A percentile compares a stretch with the other conserved stretches of the same genome.
phyloP scores from a whole-genome alignment of 164 flowering plant species.

The Tetracentron sinense region DNA sequence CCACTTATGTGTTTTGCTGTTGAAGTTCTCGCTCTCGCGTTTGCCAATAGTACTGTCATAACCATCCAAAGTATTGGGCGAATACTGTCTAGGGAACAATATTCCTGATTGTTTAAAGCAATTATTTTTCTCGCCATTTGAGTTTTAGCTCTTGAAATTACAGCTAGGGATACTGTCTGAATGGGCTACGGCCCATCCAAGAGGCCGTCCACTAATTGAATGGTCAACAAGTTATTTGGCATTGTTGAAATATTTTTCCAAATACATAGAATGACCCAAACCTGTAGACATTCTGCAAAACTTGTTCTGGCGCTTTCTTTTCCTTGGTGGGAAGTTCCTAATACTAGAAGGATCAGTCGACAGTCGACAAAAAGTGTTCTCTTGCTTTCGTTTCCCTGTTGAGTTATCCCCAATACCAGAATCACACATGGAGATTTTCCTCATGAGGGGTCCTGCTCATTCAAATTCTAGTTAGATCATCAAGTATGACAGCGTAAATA shows the following conservation, averaged over 20 bases:
- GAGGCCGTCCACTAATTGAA: neutral
- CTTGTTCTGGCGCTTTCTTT: conserved; percentile 2
- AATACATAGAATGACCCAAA: neutral
- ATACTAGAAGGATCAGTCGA: neutral
- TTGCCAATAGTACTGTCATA: too few relatives aligned
- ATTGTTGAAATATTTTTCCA: neutral
- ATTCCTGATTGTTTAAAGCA: too few relatives aligned
- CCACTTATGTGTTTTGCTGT: neutral
- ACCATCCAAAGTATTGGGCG: too few relatives aligned
- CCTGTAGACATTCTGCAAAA: conserved; percentile 10
- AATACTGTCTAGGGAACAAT: too few relatives aligned
- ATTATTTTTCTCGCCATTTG: too few relatives aligned
- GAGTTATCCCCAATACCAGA: neutral
- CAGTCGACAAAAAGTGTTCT: neutral
- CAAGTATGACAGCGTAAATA: neutral
- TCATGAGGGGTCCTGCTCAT: neutral
- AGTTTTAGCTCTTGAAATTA: too few relatives aligned
- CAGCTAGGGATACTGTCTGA: too few relatives aligned
- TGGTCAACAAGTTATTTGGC: neutral
- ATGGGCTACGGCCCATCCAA: neutral
- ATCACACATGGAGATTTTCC: neutral
- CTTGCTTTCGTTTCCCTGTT: conserved; percentile 11
- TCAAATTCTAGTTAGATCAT: neutral
- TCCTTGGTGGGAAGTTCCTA: neutral
- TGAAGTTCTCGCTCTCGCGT: too few relatives aligned